phyloP scores from a whole-genome alignment of 345 rosid species.

The Iberis pinnata region DNA sequence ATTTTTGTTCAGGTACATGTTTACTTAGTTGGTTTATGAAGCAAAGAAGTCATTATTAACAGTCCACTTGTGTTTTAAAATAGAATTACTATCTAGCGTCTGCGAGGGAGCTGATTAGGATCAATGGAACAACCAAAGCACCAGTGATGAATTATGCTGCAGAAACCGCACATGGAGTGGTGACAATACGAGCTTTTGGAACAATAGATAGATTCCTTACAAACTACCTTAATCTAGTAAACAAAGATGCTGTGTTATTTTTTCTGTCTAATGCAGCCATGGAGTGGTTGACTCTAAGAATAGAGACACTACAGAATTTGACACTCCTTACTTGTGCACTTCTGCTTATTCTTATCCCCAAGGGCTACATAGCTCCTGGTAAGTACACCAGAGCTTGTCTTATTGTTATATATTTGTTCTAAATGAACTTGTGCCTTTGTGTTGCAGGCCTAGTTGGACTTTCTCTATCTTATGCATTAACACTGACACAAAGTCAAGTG shows the following conservation, averaged over 20 bases:
- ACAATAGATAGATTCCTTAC: constrained; percentile 50
- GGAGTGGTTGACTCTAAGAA: constrained; percentile 74
- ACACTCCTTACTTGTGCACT: constrained; percentile 64
- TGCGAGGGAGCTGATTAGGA: constrained; percentile 74
- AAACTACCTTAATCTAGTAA: constrained; percentile 54
- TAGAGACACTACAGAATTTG: constrained; percentile 57
- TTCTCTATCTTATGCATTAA: constrained; percentile 71
- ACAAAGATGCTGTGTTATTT: constrained; percentile 66
- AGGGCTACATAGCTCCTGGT: constrained; percentile 51
- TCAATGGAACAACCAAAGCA: constrained; percentile 89
- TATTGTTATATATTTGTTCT: no score
- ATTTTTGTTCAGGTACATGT: constrained; percentile 56
- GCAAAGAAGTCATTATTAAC: no score
- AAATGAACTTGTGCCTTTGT: constrained; percentile 9
- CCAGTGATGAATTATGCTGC: constrained; percentile 85
- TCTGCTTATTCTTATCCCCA: constrained; percentile 65
- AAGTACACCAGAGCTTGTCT: no score
- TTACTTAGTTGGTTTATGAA: no score
- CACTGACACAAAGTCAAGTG: constrained; percentile 46
- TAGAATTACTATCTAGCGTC: constrained; percentile 72
- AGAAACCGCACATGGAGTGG: constrained; percentile 77
- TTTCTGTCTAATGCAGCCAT: constrained; percentile 65
- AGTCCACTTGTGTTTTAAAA: no score
- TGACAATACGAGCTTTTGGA: constrained; percentile 81
- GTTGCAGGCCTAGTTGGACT: constrained; percentile 60